Percentiles rank a stretch among this genome's conserved stretches.
Evolutionary conservation across 2,329 filamentous ascomycete genomes (phyloP).

Genomic region (Cladosporium sp.): DNA sequence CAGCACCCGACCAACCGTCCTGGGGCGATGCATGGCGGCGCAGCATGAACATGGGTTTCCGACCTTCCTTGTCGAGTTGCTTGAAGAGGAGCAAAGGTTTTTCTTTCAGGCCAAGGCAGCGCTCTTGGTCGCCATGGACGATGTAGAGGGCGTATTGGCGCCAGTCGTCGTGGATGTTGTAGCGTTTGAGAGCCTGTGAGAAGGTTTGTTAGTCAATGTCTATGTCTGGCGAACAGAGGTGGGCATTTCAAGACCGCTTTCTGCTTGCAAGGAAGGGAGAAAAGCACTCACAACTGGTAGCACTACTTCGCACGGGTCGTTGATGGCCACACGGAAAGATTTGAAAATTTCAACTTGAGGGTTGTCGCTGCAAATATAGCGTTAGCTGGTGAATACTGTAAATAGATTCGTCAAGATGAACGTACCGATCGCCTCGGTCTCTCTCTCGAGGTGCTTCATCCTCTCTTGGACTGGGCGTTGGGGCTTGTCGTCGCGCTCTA

Average conservation of each 20-base stretch:
- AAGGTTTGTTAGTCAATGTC: neutral
- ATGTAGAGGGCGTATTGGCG: constrained; percentile 97
- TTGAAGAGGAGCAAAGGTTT: constrained; percentile 96
- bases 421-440: constrained; percentile 24
- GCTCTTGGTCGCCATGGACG: constrained; percentile 97
- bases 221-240: neutral
- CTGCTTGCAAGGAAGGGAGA: neutral
- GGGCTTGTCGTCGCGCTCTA: constrained; percentile 29
- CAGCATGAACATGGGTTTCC: constrained; percentile 99
- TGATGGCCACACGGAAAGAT: constrained; percentile 95
- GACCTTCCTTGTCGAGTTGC: constrained; percentile 91
- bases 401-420: constrained; percentile 4
- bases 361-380: constrained; percentile 34
- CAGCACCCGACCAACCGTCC: constrained; percentile 35
- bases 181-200: constrained; percentile 77
- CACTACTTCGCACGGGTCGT: constrained; percentile 97
- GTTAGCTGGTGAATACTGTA: neutral
- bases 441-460: constrained; percentile 29
- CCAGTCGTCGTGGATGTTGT: constrained; percentile 97
- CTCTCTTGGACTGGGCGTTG: constrained; percentile 35
- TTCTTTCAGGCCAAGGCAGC: constrained; percentile 87
- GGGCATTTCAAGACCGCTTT: neutral
- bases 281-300: constrained; percentile 64
- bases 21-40: constrained; percentile 60
- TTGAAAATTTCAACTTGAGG: constrained; percentile 92